A percentile compares a stretch with the other conserved stretches of the same genome.
phyloP scores from a whole-genome alignment of 2,329 filamentous ascomycete genomes.

The Niveomyces coronatus region DNA sequence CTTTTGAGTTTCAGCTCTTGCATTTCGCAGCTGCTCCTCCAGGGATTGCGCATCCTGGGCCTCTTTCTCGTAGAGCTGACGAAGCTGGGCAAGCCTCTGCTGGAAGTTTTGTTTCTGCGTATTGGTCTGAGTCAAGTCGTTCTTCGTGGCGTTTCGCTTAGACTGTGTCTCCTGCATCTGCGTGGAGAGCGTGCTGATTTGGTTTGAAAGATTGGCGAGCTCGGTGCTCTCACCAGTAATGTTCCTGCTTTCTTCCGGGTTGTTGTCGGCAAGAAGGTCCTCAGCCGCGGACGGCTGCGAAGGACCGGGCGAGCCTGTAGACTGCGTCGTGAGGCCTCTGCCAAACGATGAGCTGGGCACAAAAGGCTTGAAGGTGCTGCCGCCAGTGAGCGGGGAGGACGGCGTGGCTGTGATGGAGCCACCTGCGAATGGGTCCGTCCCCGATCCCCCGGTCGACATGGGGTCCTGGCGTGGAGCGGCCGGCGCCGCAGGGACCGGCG shows the following conservation, averaged over 20 bases:
- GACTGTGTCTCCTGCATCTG: slow-evolving; percentile 90
- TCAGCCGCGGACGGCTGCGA: slow-evolving; percentile 49
- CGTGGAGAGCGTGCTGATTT: slow-evolving; percentile 80
- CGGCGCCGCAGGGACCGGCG: slow-evolving; percentile 34
- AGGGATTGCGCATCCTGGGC: slow-evolving; percentile 74
- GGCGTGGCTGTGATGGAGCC: slow-evolving; percentile 45
- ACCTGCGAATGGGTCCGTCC: slow-evolving; percentile 51
- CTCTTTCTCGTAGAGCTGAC: slow-evolving; percentile 86
- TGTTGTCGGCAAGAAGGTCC: slow-evolving; percentile 83
- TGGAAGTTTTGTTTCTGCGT: slow-evolving; percentile 92
- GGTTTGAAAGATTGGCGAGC: slow-evolving; percentile 90
- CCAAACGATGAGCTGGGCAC: slow-evolving; percentile 88
- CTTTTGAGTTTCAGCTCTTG: slow-evolving; percentile 73
- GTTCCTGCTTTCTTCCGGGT: slow-evolving; percentile 80
- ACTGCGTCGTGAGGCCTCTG: slow-evolving; percentile 65
- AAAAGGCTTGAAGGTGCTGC: slow-evolving; percentile 73
- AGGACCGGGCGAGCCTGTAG: slow-evolving; percentile 52
- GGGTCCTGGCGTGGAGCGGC: slow-evolving; percentile 48
- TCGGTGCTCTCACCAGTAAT: slow-evolving; percentile 84
- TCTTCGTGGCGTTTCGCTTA: slow-evolving; percentile 69
- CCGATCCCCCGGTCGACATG: slow-evolving; percentile 67
- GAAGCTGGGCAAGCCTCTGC: slow-evolving; percentile 73
- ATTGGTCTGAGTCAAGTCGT: slow-evolving; percentile 69
- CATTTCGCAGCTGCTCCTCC: slow-evolving; percentile 69
- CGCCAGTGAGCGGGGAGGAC: slow-evolving; percentile 34